These are phyloP conservation scores for Ceratobasidium sp. DNA, from an alignment of 1,284 basidiomycete genomes.

Conservation along the genomic window DNA sequence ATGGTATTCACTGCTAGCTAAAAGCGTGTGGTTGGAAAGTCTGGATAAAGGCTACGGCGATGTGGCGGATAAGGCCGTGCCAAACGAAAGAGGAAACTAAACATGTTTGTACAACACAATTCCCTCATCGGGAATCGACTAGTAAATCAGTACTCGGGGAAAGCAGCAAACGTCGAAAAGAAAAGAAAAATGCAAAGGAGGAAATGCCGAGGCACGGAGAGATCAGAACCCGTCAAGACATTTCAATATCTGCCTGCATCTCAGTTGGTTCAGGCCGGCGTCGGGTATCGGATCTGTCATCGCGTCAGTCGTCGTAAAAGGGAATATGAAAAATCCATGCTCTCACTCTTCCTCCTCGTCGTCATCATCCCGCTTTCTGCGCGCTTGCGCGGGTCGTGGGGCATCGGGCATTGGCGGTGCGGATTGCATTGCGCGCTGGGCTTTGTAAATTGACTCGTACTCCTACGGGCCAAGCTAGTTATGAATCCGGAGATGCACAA, in stretches of 20 bases:
- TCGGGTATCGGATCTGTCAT: conserved; percentile 21
- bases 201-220: background rate
- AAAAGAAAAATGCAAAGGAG: background rate
- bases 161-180: no score
- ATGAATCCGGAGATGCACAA: background rate
- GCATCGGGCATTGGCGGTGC: conserved; percentile 53
- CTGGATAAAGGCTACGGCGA: background rate
- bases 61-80: background rate
- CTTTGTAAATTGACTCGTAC: conserved; percentile 88
- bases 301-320: background rate
- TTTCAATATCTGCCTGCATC: conserved; percentile 30
- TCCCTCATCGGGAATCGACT: background rate
- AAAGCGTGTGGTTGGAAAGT: background rate
- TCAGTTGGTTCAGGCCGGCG: conserved; percentile 34
- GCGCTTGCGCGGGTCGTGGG: conserved; percentile 53
- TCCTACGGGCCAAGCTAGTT: conserved; percentile 57
- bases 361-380: conserved; percentile 68
- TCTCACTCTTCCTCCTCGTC: conserved; percentile 60
- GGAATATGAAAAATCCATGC: conserved; percentile 50
- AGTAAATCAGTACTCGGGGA: background rate
- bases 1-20: no score
- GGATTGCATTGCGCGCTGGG: conserved; percentile 65
- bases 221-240: conserved; percentile 4
- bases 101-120: background rate
- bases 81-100: background rate